phyloP scores from a whole-genome alignment of 2,329 filamentous ascomycete genomes.

The Plenodomus tracheiphilus region DNA sequence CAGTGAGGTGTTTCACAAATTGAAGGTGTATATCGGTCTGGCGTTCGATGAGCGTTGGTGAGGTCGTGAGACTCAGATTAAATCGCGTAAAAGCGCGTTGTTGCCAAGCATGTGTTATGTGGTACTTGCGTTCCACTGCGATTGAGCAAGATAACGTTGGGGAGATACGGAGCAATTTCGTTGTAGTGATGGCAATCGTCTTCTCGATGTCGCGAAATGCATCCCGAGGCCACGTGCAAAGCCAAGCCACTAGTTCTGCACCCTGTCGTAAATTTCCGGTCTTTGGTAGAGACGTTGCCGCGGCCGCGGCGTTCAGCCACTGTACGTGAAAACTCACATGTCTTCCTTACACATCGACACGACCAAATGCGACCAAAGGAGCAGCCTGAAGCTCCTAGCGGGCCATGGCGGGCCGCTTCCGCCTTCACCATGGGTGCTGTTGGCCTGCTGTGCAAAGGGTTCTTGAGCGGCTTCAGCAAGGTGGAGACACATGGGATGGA shows the following conservation, averaged over 20 bases:
- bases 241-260: not conserved
- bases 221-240: not conserved
- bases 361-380: slow-evolving; percentile 47
- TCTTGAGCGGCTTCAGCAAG: slow-evolving; percentile 73
- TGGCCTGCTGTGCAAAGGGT: slow-evolving; percentile 70
- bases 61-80: not conserved
- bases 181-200: not conserved
- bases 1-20: not conserved
- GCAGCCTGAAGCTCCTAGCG: slow-evolving; percentile 58
- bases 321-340: slow-evolving; percentile 18
- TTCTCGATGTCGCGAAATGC: not conserved
- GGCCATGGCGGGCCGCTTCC: slow-evolving; percentile 75
- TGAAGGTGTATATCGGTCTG: not conserved
- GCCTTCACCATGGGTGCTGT: slow-evolving; percentile 73
- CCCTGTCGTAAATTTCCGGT: slow-evolving; percentile 18
- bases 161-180: not conserved
- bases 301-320: slow-evolving; percentile 11
- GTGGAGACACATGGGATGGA: slow-evolving; percentile 79
- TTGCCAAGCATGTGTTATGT: not conserved
- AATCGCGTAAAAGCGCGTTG: not conserved
- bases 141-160: not conserved
- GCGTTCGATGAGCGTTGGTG: not conserved
- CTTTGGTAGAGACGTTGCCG: slow-evolving; percentile 22
- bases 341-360: slow-evolving; percentile 15
- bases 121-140: not conserved